These are phyloP conservation scores for Exophiala sp. DNA, from an alignment of 2,329 filamentous ascomycete species.

Conservation along the genomic window DNA sequence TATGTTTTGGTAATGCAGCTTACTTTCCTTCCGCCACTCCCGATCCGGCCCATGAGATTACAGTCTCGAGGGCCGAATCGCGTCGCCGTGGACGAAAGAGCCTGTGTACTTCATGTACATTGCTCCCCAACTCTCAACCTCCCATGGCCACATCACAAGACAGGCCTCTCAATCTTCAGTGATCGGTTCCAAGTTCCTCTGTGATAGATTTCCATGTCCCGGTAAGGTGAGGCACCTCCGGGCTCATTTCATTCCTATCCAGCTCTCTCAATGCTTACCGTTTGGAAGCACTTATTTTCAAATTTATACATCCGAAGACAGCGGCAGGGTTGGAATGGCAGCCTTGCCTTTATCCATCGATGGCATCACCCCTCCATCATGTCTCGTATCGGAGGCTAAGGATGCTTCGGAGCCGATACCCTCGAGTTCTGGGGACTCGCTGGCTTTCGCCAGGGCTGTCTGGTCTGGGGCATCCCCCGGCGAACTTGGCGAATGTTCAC, in stretches of 20 bases:
- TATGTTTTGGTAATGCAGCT: conserved; percentile 9
- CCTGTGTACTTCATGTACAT: no score
- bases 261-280: neutral
- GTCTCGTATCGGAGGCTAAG: conserved; percentile 9
- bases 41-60: no score
- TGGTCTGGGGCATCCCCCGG: conserved; percentile 2
- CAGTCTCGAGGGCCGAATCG: neutral
- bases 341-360: conserved; percentile 5
- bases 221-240: no score
- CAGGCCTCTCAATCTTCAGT: neutral
- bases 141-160: neutral
- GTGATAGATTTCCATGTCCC: no score
- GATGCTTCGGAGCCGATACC: conserved; percentile 5
- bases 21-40: conserved; percentile 4
- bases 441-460: neutral
- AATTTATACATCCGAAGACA: conserved; percentile 15
- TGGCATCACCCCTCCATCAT: conserved; percentile 2
- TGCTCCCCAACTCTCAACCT: neutral
- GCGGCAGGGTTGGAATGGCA: conserved; percentile 7
- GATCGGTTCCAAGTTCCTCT: no score
- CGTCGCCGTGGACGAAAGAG: no score
- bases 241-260: neutral
- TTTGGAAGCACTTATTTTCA: neutral
- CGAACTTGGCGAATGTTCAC: conserved; percentile 8
- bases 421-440: neutral